Conservation (phyloP, 1,284 basidiomycete genomes). For the Amylostereum areolatum region DNA sequence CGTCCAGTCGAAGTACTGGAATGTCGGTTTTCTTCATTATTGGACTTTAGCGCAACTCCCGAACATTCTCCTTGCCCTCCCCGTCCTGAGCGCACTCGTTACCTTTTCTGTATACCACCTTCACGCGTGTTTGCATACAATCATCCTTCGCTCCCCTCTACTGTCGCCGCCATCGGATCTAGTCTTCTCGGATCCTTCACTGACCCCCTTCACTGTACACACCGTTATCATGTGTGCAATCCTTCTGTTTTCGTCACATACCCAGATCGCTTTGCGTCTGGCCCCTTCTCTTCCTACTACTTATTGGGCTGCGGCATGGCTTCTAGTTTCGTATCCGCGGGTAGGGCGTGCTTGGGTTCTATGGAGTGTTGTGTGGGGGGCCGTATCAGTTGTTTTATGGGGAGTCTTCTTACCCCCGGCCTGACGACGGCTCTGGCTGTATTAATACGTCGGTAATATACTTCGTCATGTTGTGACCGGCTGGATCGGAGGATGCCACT, state of each 20-base stretch:
- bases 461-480: no score
- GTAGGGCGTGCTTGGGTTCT: constrained; percentile 52
- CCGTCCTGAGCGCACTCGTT: constrained; percentile 57
- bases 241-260: constrained; percentile 79
- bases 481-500: no score
- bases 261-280: constrained; percentile 85
- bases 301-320: constrained; percentile 78
- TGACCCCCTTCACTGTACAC: constrained; percentile 66
- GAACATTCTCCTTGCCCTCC: constrained; percentile 80
- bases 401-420: constrained; percentile 87
- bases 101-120: constrained; percentile 35
- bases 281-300: constrained; percentile 74
- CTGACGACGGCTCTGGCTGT: no score
- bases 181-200: constrained; percentile 28
- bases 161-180: constrained; percentile 6
- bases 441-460: no score
- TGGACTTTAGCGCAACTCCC: constrained; percentile 83
- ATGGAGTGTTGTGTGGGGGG: constrained; percentile 78
- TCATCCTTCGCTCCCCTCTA: constrained; percentile 14
- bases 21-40: constrained; percentile 80
- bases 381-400: constrained; percentile 75
- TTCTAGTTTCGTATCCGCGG: constrained; percentile 44
- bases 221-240: constrained; percentile 53
- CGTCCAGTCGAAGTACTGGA: constrained; percentile 86
- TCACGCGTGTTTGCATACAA: constrained; percentile 12